Percentiles rank a stretch among this genome's conserved stretches.
Conservation (phyloP, 2,329 filamentous ascomycete genomes). For the Monosporascus sp. region DNA sequence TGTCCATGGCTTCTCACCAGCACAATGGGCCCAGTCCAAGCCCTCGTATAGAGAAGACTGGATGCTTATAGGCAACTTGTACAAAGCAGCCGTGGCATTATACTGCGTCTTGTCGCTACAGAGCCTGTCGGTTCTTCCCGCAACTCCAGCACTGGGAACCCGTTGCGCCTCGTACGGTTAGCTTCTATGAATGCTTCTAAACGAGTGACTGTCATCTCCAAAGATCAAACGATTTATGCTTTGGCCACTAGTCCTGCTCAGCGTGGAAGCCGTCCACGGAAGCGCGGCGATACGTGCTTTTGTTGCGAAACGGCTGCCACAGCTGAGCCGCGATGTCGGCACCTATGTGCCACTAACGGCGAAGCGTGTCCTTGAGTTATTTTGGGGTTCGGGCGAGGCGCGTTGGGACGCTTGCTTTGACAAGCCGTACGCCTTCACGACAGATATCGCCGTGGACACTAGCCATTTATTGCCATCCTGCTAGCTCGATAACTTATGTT, state of each 20-base stretch:
- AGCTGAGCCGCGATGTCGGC: constrained; percentile 22
- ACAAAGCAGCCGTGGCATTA: constrained; percentile 26
- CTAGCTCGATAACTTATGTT: no score
- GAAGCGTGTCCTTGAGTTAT: constrained; percentile 26
- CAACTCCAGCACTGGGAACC: constrained; percentile 5
- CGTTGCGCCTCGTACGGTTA: constrained; percentile 6
- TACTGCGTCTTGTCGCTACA: constrained; percentile 34
- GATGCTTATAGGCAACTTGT: constrained; percentile 24
- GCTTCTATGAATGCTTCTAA: constrained; percentile 14
- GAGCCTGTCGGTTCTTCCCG: constrained; percentile 24
- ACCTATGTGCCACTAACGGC: constrained; percentile 26
- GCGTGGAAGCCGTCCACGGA: constrained; percentile 23
- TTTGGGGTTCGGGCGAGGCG: constrained; percentile 27
- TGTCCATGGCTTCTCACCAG: constrained; percentile 24
- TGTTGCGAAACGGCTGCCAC: constrained; percentile 19
- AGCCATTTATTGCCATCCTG: neutral
- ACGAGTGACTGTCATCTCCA: constrained; percentile 8
- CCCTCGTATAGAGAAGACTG: constrained; percentile 17
- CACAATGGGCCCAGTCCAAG: constrained; percentile 25
- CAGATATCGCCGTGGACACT: constrained; percentile 14
- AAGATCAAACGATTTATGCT: constrained; percentile 21
- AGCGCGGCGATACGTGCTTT: constrained; percentile 18
- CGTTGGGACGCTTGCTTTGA: constrained; percentile 36
- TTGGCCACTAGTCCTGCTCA: constrained; percentile 33
- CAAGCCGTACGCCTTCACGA: constrained; percentile 13